Conservation (phyloP, 2,329 filamentous ascomycete genomes). For the Cercospora sp. region DNA sequence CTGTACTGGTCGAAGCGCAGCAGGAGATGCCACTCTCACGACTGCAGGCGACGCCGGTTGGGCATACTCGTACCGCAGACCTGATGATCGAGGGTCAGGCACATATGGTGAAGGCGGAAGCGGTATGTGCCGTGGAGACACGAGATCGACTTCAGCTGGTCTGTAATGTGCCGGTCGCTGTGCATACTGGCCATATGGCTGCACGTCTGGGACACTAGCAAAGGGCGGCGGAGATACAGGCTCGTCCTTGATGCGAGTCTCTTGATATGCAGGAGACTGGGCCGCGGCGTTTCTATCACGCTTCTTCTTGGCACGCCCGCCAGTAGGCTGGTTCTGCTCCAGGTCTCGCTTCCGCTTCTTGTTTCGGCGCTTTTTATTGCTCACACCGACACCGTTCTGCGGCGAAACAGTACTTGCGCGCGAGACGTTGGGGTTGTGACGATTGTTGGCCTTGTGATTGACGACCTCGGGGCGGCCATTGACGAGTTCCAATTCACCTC, state of each 20-base stretch:
- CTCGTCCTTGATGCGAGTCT: slow-evolving; percentile 62
- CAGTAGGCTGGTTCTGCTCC: slow-evolving; percentile 22
- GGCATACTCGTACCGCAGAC: slow-evolving; percentile 47
- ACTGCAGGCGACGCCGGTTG: slow-evolving; percentile 43
- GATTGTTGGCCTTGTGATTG: slow-evolving; percentile 25
- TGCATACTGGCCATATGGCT: slow-evolving; percentile 37
- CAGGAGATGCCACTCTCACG: slow-evolving; percentile 42
- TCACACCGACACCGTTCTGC: slow-evolving; percentile 23
- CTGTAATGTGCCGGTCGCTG: slow-evolving; percentile 42
- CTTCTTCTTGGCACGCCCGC: slow-evolving; percentile 28
- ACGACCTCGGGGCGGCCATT: slow-evolving; percentile 39
- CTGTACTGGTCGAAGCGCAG: slow-evolving; percentile 39
- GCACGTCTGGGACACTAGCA: slow-evolving; percentile 41
- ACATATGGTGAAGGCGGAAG: slow-evolving; percentile 48
- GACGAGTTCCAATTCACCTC: slow-evolving; percentile 50
- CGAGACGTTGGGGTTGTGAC: slow-evolving; percentile 27
- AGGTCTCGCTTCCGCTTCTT: slow-evolving; percentile 41
- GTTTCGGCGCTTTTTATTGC: slow-evolving; percentile 37
- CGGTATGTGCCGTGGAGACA: slow-evolving; percentile 41
- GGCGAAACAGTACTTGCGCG: slow-evolving; percentile 36
- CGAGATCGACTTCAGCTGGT: slow-evolving; percentile 42
- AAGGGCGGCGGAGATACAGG: slow-evolving; percentile 62
- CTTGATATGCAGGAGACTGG: slow-evolving; percentile 40
- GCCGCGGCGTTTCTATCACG: slow-evolving; percentile 40
- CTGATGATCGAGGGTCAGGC: slow-evolving; percentile 39